phyloP scores from a whole-genome alignment of 768 basidiomycete species.

The Pisolithus orientalis region DNA sequence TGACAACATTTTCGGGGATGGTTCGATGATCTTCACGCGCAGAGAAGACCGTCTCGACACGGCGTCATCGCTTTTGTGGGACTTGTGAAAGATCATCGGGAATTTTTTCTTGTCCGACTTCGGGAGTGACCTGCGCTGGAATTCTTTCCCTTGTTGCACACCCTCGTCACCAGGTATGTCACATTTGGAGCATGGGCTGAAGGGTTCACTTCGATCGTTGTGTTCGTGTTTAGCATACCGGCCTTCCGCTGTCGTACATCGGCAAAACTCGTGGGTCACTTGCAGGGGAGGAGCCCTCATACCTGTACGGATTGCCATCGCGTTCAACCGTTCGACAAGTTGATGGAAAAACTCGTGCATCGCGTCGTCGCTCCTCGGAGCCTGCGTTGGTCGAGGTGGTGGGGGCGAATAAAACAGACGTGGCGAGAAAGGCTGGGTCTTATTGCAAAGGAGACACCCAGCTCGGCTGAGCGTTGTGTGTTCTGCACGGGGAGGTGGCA shows the following conservation, averaged over 20 bases:
- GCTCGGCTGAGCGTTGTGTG: slow-evolving; percentile 63
- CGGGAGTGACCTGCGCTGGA: slow-evolving; percentile 9
- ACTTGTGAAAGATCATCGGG: slow-evolving; percentile 32
- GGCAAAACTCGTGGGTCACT: neutral
- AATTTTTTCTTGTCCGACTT: slow-evolving; percentile 57
- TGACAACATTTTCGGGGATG: slow-evolving; percentile 34
- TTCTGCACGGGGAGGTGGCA: slow-evolving; percentile 46
- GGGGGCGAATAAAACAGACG: slow-evolving; percentile 16
- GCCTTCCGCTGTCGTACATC: neutral
- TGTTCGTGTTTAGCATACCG: slow-evolving; percentile 9
- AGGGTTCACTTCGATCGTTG: slow-evolving; percentile 5
- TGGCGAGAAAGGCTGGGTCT: slow-evolving; percentile 20
- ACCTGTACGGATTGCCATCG: slow-evolving; percentile 53
- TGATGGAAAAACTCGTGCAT: slow-evolving; percentile 85
- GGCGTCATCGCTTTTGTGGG: slow-evolving; percentile 30
- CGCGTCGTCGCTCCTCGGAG: slow-evolving; percentile 59
- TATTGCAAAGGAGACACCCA: slow-evolving; percentile 22
- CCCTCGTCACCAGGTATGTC: too few relatives aligned
- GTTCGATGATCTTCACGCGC: slow-evolving; percentile 52
- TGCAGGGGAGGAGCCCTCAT: slow-evolving; percentile 15
- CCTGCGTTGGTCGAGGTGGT: slow-evolving; percentile 22
- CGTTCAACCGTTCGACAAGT: slow-evolving; percentile 73
- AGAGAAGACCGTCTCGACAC: slow-evolving; percentile 14
- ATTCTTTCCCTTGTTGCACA: neutral
- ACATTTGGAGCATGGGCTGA: too few relatives aligned